Evolutionary conservation across 2,329 filamentous ascomycete species (phyloP).

Genomic region (Aspergillus ustus): DNA sequence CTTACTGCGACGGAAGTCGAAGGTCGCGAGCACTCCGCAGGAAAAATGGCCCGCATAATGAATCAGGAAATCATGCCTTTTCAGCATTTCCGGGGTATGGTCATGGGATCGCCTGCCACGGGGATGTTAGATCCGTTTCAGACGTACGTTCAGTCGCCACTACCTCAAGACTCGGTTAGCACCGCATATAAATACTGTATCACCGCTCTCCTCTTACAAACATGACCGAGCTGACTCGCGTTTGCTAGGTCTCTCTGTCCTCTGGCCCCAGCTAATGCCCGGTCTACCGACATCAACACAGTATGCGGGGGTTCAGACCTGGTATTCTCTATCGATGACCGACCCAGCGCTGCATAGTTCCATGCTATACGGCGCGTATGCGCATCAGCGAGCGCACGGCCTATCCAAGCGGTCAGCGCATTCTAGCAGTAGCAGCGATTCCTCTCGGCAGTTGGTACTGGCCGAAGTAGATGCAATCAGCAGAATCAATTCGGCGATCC

Average conservation of each 20-base stretch:
- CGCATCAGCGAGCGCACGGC: not conserved
- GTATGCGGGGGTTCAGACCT: not conserved
- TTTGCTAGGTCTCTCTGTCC: not conserved
- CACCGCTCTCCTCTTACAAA: too few species aligned
- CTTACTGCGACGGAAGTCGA: too few species aligned
- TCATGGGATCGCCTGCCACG: not conserved
- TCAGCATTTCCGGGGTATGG: too few species aligned
- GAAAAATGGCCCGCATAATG: too few species aligned
- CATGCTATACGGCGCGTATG: not conserved
- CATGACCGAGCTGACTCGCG: not conserved
- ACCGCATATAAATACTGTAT: not conserved
- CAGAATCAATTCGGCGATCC: not conserved
- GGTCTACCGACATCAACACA: too few species aligned
- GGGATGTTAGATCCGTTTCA: not conserved
- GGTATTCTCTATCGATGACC: not conserved
- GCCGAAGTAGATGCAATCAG: not conserved
- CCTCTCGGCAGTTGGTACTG: not conserved
- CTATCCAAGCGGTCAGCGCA: not conserved
- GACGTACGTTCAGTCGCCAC: not conserved
- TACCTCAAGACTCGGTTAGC: not conserved
- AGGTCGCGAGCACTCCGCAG: too few species aligned
- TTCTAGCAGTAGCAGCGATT: not conserved
- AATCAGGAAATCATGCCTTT: too few species aligned
- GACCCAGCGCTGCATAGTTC: not conserved
- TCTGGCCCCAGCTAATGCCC: conserved; percentile 1